Evolutionary conservation across 1,139 yeast genomes (phyloP).

Genomic region (Yamadazyma aaseri): DNA sequence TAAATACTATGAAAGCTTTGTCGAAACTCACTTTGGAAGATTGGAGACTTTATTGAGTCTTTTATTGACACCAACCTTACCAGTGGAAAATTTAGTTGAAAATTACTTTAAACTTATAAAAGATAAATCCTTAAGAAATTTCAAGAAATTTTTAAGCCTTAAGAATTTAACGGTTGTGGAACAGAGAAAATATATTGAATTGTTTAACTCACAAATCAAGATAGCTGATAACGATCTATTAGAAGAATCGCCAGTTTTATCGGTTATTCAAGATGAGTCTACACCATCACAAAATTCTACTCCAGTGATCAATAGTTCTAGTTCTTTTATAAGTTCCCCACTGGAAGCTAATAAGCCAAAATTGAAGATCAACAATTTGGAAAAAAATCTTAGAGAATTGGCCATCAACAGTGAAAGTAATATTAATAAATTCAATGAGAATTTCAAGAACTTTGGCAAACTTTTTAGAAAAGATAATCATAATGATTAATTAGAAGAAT

Average conservation of each 20-base stretch:
- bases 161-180: slow-evolving; percentile 48
- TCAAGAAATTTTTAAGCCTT: slow-evolving; percentile 60
- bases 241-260: slow-evolving; percentile 18
- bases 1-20: slow-evolving; percentile 43
- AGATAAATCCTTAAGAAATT: slow-evolving; percentile 62
- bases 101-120: slow-evolving; percentile 67
- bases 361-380: slow-evolving; percentile 50
- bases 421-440: slow-evolving; percentile 58
- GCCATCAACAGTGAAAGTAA: slow-evolving; percentile 53
- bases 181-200: slow-evolving; percentile 55
- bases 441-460: slow-evolving; percentile 56
- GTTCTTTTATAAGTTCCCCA: slow-evolving; percentile 6
- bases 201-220: slow-evolving; percentile 57
- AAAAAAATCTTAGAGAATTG: slow-evolving; percentile 55
- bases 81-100: slow-evolving; percentile 61
- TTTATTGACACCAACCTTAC: slow-evolving; percentile 59
- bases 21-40: slow-evolving; percentile 48
- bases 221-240: slow-evolving; percentile 39
- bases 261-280: slow-evolving; percentile 13
- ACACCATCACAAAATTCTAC: slow-evolving; percentile 6
- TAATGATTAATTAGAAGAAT: neutral
- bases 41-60: slow-evolving; percentile 67
- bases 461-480: slow-evolving; percentile 49
- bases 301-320: slow-evolving; percentile 15
- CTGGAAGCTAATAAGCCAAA: slow-evolving; percentile 24